Percentiles rank a stretch among this genome's conserved stretches.
These are phyloP conservation scores for Larix kaempferi DNA, from an alignment of 75 land plant genomes.

Conservation along the genomic window DNA sequence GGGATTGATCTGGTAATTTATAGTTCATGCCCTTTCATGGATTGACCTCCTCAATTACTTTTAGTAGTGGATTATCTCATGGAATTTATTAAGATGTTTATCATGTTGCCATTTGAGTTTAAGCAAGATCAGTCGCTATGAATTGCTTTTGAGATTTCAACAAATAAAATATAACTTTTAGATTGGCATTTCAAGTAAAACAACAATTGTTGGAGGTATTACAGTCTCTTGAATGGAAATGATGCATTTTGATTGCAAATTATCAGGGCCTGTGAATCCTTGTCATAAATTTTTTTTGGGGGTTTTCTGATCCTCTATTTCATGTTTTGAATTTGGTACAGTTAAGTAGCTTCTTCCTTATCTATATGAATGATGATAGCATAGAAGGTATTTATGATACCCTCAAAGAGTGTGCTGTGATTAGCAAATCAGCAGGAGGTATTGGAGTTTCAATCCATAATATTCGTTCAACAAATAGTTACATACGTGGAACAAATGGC, in stretches of 20 bases:
- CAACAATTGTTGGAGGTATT: not conserved
- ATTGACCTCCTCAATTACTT: not conserved
- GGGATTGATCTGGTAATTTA: not conserved
- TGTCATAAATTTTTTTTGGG: no score
- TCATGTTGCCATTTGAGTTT: no score
- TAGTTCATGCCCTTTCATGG: not conserved
- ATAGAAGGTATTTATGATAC: conserved; percentile 55
- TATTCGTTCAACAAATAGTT: conserved; percentile 42
- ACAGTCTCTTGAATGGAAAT: not conserved
- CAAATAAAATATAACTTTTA: not conserved
- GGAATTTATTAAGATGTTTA: not conserved
- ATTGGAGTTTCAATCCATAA: conserved; percentile 41
- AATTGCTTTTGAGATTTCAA: not conserved
- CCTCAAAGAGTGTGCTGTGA: conserved; percentile 47
- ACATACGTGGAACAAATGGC: conserved; percentile 50
- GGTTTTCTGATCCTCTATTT: not conserved
- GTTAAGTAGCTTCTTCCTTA: conserved; percentile 49
- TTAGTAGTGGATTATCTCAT: not conserved
- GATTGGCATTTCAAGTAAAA: not conserved
- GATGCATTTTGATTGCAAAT: not conserved
- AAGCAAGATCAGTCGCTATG: no score
- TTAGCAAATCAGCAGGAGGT: conserved; percentile 57
- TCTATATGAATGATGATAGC: conserved; percentile 56
- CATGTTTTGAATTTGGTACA: conserved; percentile 7
- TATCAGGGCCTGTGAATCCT: no score